Evolutionary conservation across 148 eudicot species (phyloP).

Genomic region (Dysphania ambrosioides): DNA sequence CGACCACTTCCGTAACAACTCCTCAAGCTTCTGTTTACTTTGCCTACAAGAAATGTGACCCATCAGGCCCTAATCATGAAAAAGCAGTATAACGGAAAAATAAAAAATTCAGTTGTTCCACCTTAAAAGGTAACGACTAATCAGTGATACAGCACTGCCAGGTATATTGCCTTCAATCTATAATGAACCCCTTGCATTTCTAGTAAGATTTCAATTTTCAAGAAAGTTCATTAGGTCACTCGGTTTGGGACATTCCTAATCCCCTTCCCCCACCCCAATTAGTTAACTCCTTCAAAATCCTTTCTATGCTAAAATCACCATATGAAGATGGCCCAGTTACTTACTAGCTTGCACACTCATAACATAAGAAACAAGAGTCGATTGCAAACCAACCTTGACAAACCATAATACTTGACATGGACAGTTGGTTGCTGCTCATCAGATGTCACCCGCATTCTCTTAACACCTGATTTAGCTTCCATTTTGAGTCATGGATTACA

Average conservation of each 20-base stretch:
- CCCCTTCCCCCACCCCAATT: neutral
- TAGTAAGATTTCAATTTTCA: neutral
- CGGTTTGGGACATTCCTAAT: too few species aligned
- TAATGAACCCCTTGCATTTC: too few species aligned
- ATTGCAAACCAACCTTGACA: conserved; percentile 53
- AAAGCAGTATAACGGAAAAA: neutral
- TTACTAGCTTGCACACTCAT: neutral
- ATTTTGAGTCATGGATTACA: conserved; percentile 45
- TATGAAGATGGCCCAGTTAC: neutral
- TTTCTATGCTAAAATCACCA: neutral
- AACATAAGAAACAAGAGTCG: neutral
- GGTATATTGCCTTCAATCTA: too few species aligned
- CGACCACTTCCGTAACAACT: conserved; percentile 82
- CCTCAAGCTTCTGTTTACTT: conserved; percentile 79
- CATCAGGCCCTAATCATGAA: conserved; percentile 8
- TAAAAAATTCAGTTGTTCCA: conserved; percentile 1
- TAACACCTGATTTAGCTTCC: conserved; percentile 58
- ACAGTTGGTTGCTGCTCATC: conserved; percentile 70
- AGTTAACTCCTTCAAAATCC: neutral
- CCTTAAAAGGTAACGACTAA: neutral
- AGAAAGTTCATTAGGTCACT: neutral
- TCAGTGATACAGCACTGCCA: neutral
- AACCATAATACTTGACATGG: conserved; percentile 50
- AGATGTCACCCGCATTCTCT: conserved; percentile 53
- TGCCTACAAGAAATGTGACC: conserved; percentile 49